Evolutionary conservation across 1,284 basidiomycete genomes (phyloP), one percentile per base, ranked within the genome.

Genomic region (Papiliotrema fonsecae): DNA sequence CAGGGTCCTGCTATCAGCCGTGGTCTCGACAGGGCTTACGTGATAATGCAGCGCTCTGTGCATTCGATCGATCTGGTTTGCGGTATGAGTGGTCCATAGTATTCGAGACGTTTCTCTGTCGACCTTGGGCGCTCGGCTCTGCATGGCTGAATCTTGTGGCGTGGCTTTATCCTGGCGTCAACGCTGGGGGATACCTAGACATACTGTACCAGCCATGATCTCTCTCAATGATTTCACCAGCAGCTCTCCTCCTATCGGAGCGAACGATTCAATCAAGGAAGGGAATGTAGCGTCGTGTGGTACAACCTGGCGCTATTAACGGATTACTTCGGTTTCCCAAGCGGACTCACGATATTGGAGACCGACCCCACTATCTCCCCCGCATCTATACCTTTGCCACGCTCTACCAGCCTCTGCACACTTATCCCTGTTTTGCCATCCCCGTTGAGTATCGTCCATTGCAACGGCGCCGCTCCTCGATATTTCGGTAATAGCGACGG

Each of bases 381-480:
- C 1, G 62, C 62, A 55, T 78, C 77, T n/a, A 77, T 66, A 0
- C 67, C 69, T 7, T 51, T 50, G 25, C 62, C 61, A 40, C 50
- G 56, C 51, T 53, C 49, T 1, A 61, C 73, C 19, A 78, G 55
- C 9, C 62, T 64, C 53, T 78, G 76, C 2, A 91, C 78, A 37
- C 79, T 84, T 3, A 88, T 87, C 0, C 85, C 88, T 1, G 85
- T 85, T 50, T 79, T 75, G 13, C 65, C 57, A 43, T 81, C 80
- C 1, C 79, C 79, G 49, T 83, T 80, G 6, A 85, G 74, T 32
- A 98, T 77, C 0, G 86, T 80, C 70, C 85, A 88, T 67, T 97
- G 94, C 31, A 97, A 87, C 0, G 93, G 94, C 1, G 92, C 88
- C 0, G 94, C 84, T 0, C 94, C 94, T 22, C 92, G 82, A 70